Evolutionary conservation across 73 alveolate genomes (phyloP), one percentile per base, ranked within the genome.

Genomic region (Uronychia binucleata): DNA sequence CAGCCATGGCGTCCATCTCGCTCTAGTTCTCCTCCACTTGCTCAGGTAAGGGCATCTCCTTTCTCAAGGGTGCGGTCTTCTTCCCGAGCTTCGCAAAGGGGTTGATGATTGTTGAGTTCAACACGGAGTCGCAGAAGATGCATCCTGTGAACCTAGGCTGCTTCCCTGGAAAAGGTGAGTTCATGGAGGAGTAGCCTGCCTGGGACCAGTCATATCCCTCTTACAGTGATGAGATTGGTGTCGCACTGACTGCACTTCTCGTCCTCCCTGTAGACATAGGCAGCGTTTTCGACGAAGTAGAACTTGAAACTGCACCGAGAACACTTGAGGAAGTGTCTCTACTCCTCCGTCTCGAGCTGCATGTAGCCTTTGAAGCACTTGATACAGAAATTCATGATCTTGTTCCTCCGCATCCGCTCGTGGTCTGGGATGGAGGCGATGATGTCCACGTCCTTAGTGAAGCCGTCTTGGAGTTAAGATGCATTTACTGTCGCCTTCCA

Each of bases 81-180:
- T 32, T 26, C n/a, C n/a, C n/a, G n/a, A n/a, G n/a, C 81, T 86
- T 86, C 31, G 25, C 27, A 32, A 30, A 27, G 27, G 46, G 74
- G 46, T 78, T 77, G 19, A 77, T 57, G 26, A 86, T 83, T 34
- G 86, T 92, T 76, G 58, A 58, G 59, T 88, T 89, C 84, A 93
- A 78, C 59, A 82, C 77, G 58, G 93, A 81, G 77, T 94, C 98
- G 81, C 98, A 94, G 79, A 94, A 80, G 28, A 91, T 78, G 58
- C 98, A 94, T 57, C 98, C 98, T 30, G 93, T 86, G 82, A 85
- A 90, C 83, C 88, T 82, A 11, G 92, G 75, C 79, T 80, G 88
- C 14, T 93, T 91, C 59, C 90, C 92, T 59, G 94, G 94, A 90
- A 94, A 94, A 26, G 98, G 98, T 58, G 90, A 85, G 88, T 88